Conservation (phyloP, 1,284 basidiomycete species). For the Trichosporon sp. region DNA sequence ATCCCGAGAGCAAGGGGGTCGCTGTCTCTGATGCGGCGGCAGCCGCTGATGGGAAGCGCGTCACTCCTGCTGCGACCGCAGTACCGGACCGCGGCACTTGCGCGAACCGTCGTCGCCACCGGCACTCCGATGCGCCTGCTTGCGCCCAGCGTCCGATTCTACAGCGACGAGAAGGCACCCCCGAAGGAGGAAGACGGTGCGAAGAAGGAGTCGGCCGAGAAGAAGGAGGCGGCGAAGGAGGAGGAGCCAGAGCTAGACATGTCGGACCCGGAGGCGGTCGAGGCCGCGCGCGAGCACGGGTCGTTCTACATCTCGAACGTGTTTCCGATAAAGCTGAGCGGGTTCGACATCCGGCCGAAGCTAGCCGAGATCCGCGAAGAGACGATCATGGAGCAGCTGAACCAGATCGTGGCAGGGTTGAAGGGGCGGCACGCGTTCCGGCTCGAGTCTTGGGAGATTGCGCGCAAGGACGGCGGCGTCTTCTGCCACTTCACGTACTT, state of each 20-base stretch:
- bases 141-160: background rate
- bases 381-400: constrained; percentile 40
- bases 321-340: constrained; percentile 41
- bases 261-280: background rate
- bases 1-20: background rate
- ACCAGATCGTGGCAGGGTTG: constrained; percentile 35
- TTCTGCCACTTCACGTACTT: constrained; percentile 73
- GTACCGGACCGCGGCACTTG: background rate
- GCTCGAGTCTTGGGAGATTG: constrained; percentile 45
- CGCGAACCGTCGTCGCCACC: background rate
- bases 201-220: background rate
- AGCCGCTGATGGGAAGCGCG: background rate
- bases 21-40: background rate
- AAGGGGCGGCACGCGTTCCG: constrained; percentile 33
- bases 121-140: background rate
- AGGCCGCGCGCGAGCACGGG: constrained; percentile 27
- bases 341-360: constrained; percentile 40
- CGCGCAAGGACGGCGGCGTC: constrained; percentile 56
- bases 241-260: background rate
- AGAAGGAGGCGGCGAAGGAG: background rate
- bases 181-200: background rate
- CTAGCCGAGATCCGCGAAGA: constrained; percentile 37
- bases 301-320: constrained; percentile 49
- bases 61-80: background rate
- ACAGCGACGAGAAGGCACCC: background rate